Base-by-base conservation (phyloP, 495 filamentous ascomycete genomes). In the Schizothecium vesticola region DNA sequence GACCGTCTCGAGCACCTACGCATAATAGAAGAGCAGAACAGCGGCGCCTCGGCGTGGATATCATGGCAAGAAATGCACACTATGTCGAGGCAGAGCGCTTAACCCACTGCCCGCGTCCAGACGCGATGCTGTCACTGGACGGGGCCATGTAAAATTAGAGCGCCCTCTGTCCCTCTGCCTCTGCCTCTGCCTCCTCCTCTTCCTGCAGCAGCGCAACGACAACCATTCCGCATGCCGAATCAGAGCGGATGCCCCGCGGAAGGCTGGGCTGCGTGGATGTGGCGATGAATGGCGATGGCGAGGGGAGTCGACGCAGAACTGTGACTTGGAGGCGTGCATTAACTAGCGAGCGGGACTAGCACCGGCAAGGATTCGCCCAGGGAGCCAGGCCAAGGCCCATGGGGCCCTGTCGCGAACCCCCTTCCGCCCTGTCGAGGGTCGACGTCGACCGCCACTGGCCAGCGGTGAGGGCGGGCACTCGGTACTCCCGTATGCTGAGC, bases 91-190 rank as follows among this genome's bases (percentile, higher is more conserved):
- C 67, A 67, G 62, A 73, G 74, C 77, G 77, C 77, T 77, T 78
- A 77, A 73, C 64, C 43, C 43, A 51, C 6, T 51, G 43, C 43
- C 19, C 43, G 43, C 43, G 43, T 51, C 43, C 56, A 56, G 59
- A 65, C 59, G 65, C 68, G 69, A 16, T 64, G 67, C 72, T 73
- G 74, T 76, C 72, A 79, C 71, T 78, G 77, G 77, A 75, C 73
- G 66, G 58, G 60, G 66, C 67, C 70, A 70, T 74, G 73, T 77
- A 76, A 78, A 71, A 78, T 78, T 71, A 75, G 72, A 74, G 69
- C 43, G 16, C 13, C 29, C 68, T 59, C 73, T 70, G 66, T 31
- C 26, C 61, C 36, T 61, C 43, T n/a, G n/a, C n/a, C n/a, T n/a
- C 24, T 66, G 51, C 36, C 36, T 55, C 25, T 63, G 33, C 67